Evolutionary conservation across 768 basidiomycete species (phyloP), one percentile per base, ranked within the genome.

Genomic region (Psilocybe subaeruginosa): DNA sequence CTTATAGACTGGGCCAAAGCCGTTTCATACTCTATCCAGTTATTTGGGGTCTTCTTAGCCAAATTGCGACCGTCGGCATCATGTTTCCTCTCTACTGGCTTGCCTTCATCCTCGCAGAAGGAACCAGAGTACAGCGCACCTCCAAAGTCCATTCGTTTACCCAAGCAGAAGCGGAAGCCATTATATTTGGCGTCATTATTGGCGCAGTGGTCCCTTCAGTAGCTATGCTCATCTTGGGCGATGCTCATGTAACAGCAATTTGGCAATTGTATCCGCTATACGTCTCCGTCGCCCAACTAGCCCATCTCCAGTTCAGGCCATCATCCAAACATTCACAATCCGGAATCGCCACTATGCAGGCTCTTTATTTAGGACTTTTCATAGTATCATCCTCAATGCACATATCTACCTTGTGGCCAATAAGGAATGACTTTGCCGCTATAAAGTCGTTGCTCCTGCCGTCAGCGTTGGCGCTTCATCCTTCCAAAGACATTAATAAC

Each of bases 181-280:
- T 83, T 30, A 63, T 82, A n/a, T 86, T 85, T 65, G 80, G 78
- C 1, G 33, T 85, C 33, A 27, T 81, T 35, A 65, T 77, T 7
- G 84, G 84, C 8, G 78, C 73, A 11, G 65, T 74, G 19, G 76
- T 85, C n/a, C 84, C 85, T 8, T 78, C 82, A 6, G 57, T 75
- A 17, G 75, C 74, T 50, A 79, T 86, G 77, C 51, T 86, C 60
- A 31, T 74, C 48, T 58, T 83, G 29, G 66, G 72, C 27, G 79
- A 80, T 54, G 75, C 81, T 0, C 63, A 63, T 49, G 69, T 85
- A 47, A 85, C 83, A 12, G 81, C 81, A 8, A 70, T 80, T 33
- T 87, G 85, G 85, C 85, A 86, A 62, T 62, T 76, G 29, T 85
- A 81, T 62, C 85, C 86, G 8, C 33, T 81, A n/a, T 74, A 75